Evolutionary conservation across 2,329 filamentous ascomycete genomes (phyloP), one percentile per base, ranked within the genome.

Genomic region (Xylaria sp.): DNA sequence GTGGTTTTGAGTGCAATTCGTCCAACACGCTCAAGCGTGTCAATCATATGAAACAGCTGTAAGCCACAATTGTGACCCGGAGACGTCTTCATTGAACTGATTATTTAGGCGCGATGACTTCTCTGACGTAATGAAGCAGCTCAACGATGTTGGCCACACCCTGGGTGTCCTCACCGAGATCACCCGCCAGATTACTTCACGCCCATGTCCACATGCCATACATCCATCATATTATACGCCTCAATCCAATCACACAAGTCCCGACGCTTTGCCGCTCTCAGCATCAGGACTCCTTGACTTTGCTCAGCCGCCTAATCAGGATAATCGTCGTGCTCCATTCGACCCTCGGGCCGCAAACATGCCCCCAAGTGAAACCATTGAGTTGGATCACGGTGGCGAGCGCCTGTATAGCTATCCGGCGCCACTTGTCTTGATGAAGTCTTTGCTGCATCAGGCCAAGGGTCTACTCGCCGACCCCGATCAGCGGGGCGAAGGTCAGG

Each of bases 31-130:
- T 67, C 28, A 72, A 72, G 45, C 71, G 68, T 6, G 70, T 70
- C 2, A 74, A 74, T 13, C 68, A 72, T 28, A 70, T 71, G 36
- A 72, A 74, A 30, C 63, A 72, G 43, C 43, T 74, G 72, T 63
- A 65, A 60, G 70, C 64, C n/a, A 7, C 32, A 59, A 34, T 41
- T 20, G 15, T 20, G 7, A 43, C 34, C 28, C 9, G 25, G 59
- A 13, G 20, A 25, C n/a, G 60, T 46, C 52, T 34, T 13, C 45
- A 7, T 4, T n/a, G n/a, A 25, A 25, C 60, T 48, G 18, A 56
- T 43, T 60, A 4, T 5, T 55, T 60, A 71, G 72, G 25, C 65
- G 70, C n/a, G 64, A 72, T 50, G 71, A 72, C 50, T 74, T 73
- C 52, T 70, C 67, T 18, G 65, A 62, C 18, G 67, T 72, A 18